These are phyloP conservation scores for Spencermartinsiella europaea DNA, from an alignment of 805 yeast species.

Conservation along the genomic window DNA sequence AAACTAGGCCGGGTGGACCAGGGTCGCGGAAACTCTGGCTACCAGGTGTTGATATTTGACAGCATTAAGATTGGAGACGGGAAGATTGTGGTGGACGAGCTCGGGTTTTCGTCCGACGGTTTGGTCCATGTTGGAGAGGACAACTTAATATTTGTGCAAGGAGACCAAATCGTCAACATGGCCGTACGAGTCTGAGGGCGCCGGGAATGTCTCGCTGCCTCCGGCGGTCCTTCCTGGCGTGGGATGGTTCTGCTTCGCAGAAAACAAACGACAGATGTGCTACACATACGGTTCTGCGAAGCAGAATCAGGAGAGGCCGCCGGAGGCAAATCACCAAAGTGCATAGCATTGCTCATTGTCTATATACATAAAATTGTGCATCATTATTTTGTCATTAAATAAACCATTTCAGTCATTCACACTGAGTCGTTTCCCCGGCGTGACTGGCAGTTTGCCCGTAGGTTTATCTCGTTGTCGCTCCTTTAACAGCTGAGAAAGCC, in stretches of 20 bases:
- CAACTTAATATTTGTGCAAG: not conserved
- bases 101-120: not conserved
- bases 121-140: not conserved
- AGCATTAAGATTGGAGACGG: conserved; percentile 1
- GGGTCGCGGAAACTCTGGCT: not conserved
- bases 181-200: not conserved
- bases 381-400: too few relatives aligned
- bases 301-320: too few relatives aligned
- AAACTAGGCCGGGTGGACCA: not conserved
- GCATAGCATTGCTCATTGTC: too few relatives aligned
- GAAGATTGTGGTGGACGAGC: not conserved
- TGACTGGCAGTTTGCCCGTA: conserved; percentile 2
- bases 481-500: not conserved
- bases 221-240: too few relatives aligned
- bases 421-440: conserved; percentile 24
- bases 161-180: not conserved
- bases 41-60: conserved; percentile 6
- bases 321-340: too few relatives aligned
- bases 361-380: too few relatives aligned
- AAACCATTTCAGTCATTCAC: conserved; percentile 17
- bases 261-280: too few relatives aligned
- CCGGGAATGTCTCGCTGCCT: too few relatives aligned
- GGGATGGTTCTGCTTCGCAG: too few relatives aligned
- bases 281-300: too few relatives aligned
- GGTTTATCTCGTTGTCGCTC: conserved; percentile 1